Base-by-base conservation (phyloP, 768 basidiomycete genomes). In the Lentinula lateritia region DNA sequence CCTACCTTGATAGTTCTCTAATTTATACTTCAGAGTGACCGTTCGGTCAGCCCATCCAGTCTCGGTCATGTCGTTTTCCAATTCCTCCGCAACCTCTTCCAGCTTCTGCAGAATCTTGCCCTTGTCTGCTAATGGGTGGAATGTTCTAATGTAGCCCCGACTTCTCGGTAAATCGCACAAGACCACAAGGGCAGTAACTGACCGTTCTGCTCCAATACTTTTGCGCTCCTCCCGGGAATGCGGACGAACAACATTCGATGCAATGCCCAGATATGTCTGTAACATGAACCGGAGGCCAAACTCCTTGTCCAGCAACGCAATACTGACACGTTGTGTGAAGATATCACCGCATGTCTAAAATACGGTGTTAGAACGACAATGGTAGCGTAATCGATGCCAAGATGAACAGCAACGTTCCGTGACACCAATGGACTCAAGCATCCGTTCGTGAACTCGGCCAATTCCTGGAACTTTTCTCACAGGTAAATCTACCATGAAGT, bases 121-220 rank as follows among this genome's bases (percentile, higher is more conserved):
- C 61, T 83, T 81, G 64, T 92, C 81, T 12, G 76, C 78, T 50
- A 92, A 76, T 0, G 92, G 77, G 32, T 80, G 75, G 69, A 96
- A 96, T 3, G 93, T 95, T 59, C 93, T 95, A 61, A 18, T 20
- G 38, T 6, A 20, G 39, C 7, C 55, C 35, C 18, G 42, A 39
- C 5, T n/a, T 32, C 48, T 60, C 39, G 43, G 0, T 35, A 41
- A 52, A 52, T 58, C 3, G 20, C 54, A 34, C 6, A 6, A 54
- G 35, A 16, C 6, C 13, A 8, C 0, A 36, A 36, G 28, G 23
- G 15, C 53, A 28, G 28, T 39, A 7, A 20, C 63, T 45, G 66
- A 92, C 91, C 91, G 78, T 77, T 99, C 97, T 35, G 89, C 85
- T 0, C 97, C 96, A 39, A 98, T 92, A 63, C 92, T 94, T 76